These are phyloP conservation scores for Fusarium mexicanum DNA, from an alignment of 2,329 filamentous ascomycete species.

Conservation along the genomic window DNA sequence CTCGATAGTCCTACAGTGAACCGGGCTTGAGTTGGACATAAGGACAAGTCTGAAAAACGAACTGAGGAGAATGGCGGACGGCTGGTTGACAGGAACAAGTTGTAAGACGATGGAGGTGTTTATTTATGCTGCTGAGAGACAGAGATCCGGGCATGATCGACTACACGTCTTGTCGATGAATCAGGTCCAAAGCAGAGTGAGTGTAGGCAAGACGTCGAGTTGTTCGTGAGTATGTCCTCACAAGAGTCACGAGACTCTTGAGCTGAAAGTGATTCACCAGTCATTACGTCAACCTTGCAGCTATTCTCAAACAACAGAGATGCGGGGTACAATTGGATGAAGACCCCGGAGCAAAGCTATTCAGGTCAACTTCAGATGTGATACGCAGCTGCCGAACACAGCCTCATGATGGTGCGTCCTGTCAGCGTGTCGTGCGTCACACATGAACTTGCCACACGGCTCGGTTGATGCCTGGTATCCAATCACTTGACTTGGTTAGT, in stretches of 20 bases:
- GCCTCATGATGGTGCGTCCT: not conserved
- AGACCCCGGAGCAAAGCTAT: not conserved
- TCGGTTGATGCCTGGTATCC: not conserved
- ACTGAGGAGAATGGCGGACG: not conserved
- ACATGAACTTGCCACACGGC: conserved; percentile 9
- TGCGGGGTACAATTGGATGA: conserved; percentile 4
- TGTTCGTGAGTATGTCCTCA: conserved; percentile 11
- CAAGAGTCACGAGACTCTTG: not conserved
- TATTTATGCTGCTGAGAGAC: conserved; percentile 2
- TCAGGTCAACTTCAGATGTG: conserved; percentile 9
- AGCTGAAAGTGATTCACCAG: conserved; percentile 26
- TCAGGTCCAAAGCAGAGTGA: conserved; percentile 2
- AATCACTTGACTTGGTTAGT: conserved; percentile 25
- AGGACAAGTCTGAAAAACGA: conserved; percentile 6
- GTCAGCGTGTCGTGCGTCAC: conserved; percentile 19
- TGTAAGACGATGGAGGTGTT: not conserved
- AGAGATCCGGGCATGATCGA: conserved; percentile 10
- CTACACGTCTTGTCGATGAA: conserved; percentile 7
- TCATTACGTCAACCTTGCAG: conserved; percentile 16
- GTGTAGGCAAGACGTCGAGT: not conserved
- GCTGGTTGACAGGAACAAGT: not conserved
- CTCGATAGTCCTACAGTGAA: conserved; percentile 41
- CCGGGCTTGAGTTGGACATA: conserved; percentile 35
- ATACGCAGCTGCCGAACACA: conserved; percentile 5
- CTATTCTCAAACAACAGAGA: not conserved